Evolutionary conservation across 192 early-diverging fungal genomes (phyloP), one percentile per base, ranked within the genome.

Genomic region (Coemansia sp.): DNA sequence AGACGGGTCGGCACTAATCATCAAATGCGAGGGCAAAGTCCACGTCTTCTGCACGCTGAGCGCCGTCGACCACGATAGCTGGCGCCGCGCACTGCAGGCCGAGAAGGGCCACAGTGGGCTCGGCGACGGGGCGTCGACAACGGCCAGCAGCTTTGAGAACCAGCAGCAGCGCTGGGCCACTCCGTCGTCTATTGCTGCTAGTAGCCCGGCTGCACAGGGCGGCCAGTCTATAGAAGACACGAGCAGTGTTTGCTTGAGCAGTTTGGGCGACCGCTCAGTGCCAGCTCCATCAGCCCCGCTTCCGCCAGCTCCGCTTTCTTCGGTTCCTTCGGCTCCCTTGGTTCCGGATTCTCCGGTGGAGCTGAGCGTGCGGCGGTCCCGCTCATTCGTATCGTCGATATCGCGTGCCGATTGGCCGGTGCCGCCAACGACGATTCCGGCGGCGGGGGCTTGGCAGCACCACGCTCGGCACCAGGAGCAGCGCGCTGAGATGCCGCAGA

Each of bases 321-420:
- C 44, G 45, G 67, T 21, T 60, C 23, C 12, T 34, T 37, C 55
- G 38, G 63, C 53, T 39, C 48, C 48, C 2, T 11, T 19, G 21
- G 48, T 14, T 11, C 51, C 51, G 25, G 51, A 14, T 27, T 31
- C 25, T 31, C 51, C 51, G 15, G 11, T 8, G n/a, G 51, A 55
- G 27, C 25, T 15, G 25, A 14, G 27, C 14, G 2, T 68, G 21
- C 67, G 74, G 21, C 74, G 71, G 46, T 73, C 74, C 2, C 67
- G 65, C 7, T 81, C 79, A n/a, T 73, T 70, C n/a, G 70, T 67
- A n/a, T 76, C 74, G 11, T 67, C 60, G 1, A 50, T 81, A 17
- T 76, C 78, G 57, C 68, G 70, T 6, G 61, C 64, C 21, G 74
- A 81, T 17, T 81, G 78, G 78, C 78, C 78, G 4, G 37, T 81